A percentile compares a stretch with the other conserved stretches of the same genome.
These are phyloP conservation scores for Talaromyces sp. DNA, from an alignment of 2,329 filamentous ascomycete genomes.

Conservation along the genomic window DNA sequence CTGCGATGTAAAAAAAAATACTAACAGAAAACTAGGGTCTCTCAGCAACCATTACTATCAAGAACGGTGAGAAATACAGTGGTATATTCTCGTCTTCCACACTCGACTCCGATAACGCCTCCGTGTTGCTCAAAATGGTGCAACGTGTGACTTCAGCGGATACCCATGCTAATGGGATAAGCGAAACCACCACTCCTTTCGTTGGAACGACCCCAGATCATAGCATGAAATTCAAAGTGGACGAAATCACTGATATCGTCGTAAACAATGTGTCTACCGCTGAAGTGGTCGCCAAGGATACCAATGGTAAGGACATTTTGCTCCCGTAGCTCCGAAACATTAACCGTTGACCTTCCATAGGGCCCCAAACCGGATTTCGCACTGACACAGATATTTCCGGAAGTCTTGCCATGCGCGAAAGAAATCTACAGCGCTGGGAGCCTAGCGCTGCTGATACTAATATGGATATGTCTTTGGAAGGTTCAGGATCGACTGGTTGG, in stretches of 20 bases:
- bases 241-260: conserved; percentile 57
- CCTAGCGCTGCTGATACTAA: conserved; percentile 60
- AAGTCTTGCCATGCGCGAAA: conserved; percentile 64
- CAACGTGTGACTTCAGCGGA: conserved; percentile 46
- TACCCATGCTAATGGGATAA: conserved; percentile 41
- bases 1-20: conserved; percentile 12
- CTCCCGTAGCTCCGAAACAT: neutral
- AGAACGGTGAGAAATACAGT: conserved; percentile 58
- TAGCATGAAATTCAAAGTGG: conserved; percentile 59
- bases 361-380: conserved; percentile 66
- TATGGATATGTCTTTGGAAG: conserved; percentile 70
- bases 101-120: conserved; percentile 50
- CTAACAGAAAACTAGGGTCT: conserved; percentile 48
- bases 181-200: conserved; percentile 37
- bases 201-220: conserved; percentile 45
- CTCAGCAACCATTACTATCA: conserved; percentile 54
- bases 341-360: conserved; percentile 41
- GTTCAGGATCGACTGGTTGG: conserved; percentile 59
- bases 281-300: conserved; percentile 49
- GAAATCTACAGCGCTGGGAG: conserved; percentile 77
- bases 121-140: conserved; percentile 64
- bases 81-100: conserved; percentile 59
- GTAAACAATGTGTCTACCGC: conserved; percentile 53
- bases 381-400: conserved; percentile 88
- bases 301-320: conserved; percentile 41